Evolutionary conservation across 1,284 basidiomycete genomes (phyloP).

Genomic region (Leccinum subrobustum): DNA sequence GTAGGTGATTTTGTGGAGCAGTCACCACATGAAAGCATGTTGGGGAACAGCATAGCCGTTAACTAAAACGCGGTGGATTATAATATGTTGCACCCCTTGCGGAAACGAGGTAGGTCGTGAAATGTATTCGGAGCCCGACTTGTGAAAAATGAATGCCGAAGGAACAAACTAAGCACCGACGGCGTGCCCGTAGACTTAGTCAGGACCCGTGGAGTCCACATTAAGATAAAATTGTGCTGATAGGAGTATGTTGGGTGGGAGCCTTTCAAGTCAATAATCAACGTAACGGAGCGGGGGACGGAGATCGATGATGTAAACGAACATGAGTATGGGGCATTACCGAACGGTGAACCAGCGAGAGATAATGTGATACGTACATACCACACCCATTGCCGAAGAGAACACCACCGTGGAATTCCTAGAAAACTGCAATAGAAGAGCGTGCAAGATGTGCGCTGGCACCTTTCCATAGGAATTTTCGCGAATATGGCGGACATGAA

Average conservation of each 20-base stretch:
- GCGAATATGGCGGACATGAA: constrained; percentile 30
- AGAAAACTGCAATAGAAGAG: constrained; percentile 24
- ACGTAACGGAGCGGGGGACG: constrained; percentile 7
- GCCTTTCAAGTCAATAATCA: constrained; percentile 11
- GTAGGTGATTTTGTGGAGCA: constrained; percentile 21
- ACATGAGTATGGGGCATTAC: constrained; percentile 19
- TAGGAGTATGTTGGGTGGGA: constrained; percentile 6
- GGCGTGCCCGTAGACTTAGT: constrained; percentile 23
- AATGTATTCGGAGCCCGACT: constrained; percentile 13
- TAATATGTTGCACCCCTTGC: constrained; percentile 6
- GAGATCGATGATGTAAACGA: constrained; percentile 27
- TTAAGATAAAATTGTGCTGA: constrained; percentile 10
- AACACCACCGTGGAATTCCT: constrained; percentile 12
- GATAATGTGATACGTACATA: constrained; percentile 14
- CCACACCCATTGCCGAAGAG: constrained; percentile 12
- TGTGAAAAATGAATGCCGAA: constrained; percentile 19
- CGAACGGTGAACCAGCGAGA: constrained; percentile 4
- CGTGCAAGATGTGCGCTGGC: constrained; percentile 12
- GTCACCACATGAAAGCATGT: constrained; percentile 7
- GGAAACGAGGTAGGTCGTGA: constrained; percentile 23
- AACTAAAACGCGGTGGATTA: constrained; percentile 9
- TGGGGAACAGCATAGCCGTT: constrained; percentile 9
- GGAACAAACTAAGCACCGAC: constrained; percentile 5
- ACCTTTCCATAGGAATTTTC: constrained; percentile 27
- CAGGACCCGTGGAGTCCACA: constrained; percentile 14